These are phyloP conservation scores for Lactarius tabidus DNA, from an alignment of 768 basidiomycete species.

Conservation along the genomic window DNA sequence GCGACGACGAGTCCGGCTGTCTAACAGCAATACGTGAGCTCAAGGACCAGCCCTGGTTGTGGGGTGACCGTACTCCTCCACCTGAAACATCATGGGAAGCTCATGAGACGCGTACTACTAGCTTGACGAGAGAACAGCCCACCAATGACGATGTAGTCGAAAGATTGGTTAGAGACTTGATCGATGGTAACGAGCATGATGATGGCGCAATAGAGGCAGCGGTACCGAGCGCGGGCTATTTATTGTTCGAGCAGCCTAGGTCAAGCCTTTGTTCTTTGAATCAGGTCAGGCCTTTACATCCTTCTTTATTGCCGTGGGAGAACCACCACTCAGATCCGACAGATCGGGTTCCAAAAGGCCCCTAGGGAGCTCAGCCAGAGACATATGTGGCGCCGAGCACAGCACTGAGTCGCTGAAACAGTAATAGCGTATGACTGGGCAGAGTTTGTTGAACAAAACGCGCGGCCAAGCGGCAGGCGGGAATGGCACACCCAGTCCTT, in stretches of 20 bases:
- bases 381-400: no score
- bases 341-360: no score
- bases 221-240: neutral
- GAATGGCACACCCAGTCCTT: no score
- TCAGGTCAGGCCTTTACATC: no score
- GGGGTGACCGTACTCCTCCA: constrained; percentile 9
- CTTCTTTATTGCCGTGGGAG: neutral
- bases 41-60: neutral
- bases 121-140: neutral
- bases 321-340: neutral
- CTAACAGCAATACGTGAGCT: constrained; percentile 5
- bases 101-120: neutral
- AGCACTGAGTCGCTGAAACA: no score
- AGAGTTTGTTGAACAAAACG: no score
- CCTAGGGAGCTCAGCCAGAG: no score
- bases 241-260: neutral
- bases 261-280: neutral
- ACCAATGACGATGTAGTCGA: constrained; percentile 27
- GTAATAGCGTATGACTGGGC: no score
- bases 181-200: constrained; percentile 22
- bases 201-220: neutral
- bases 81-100: neutral
- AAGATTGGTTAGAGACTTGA: constrained; percentile 18
- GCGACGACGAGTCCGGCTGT: constrained; percentile 24
- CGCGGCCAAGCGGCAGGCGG: no score